Base-by-base conservation (phyloP, 176 grass and related monocot genomes). In the Oryza longistaminata region DNA sequence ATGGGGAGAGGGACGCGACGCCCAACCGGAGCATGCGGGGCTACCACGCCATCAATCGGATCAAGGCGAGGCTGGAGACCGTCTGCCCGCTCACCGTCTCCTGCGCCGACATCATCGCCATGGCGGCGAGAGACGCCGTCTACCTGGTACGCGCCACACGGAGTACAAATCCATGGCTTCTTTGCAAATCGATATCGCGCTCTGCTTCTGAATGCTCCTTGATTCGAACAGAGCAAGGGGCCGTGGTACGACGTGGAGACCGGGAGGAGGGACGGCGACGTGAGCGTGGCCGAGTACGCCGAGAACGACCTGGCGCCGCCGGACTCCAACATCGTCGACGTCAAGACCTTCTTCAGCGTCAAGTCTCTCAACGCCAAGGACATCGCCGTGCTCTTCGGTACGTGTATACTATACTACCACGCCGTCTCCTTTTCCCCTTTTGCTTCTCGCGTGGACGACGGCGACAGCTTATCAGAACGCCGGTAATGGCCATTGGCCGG, bases 261-360 rank as follows among this genome's bases (percentile, higher is more conserved):
- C 7, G 90, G 90, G 74, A 29, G 90, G 88, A 77, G 83, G 64
- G 90, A 92, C 78, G 90, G 90, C 64, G 86, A 70, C 68, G 58
- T 79, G 43, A 80, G 83, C n/a, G 86, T 85, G 83, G 87, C 82
- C 11, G 71, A 83, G 80, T 88, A 88, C 83, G 90, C 84, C 25
- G 52, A 75, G 37, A 86, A 88, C 82, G 87, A 92, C 73, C 87
- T 92, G 42, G 62, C 90, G 78, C 90, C 90, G 83, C 87, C 87
- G 50, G 86, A 90, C 87, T 88, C 87, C 83, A 92, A 92, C 87
- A 90, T 92, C 78, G 81, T 89, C 81, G 87, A 88, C 75, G 87
- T 92, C 3, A 92, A 89, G 87, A 92, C 83, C 25, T 92, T 92
- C 75, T 92, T 89, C 90, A 89, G 87, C 74, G 87, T 89, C 77